phyloP scores from a whole-genome alignment of 2,329 filamentous ascomycete genomes.

The Ophiostoma montium region DNA sequence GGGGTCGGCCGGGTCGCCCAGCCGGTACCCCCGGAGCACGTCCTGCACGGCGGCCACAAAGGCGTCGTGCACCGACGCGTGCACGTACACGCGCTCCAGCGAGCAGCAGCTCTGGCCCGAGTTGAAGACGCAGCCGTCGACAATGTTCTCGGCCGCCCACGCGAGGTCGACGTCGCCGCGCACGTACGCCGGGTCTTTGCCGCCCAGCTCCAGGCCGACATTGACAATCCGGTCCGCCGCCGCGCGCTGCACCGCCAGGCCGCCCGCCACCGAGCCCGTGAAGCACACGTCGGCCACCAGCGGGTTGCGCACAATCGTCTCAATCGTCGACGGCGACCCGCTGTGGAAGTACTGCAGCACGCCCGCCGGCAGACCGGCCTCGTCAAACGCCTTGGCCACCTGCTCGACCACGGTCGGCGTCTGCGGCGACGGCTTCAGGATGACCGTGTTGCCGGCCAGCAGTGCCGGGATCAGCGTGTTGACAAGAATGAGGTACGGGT shows the following conservation, averaged over 20 bases:
- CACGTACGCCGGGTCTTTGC: constrained; percentile 89
- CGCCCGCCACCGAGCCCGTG: constrained; percentile 81
- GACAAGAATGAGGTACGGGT: constrained; percentile 84
- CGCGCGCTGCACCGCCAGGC: constrained; percentile 71
- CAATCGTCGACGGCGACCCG: constrained; percentile 62
- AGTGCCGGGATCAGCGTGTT: constrained; percentile 90
- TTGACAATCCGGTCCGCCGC: constrained; percentile 72
- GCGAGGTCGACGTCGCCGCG: constrained; percentile 71
- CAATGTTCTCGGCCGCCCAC: constrained; percentile 89
- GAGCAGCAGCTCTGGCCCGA: constrained; percentile 97
- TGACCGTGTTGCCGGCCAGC: constrained; percentile 77
- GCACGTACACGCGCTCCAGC: constrained; percentile 82
- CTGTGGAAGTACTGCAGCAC: constrained; percentile 90
- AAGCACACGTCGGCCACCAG: constrained; percentile 76
- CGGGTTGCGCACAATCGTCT: constrained; percentile 63
- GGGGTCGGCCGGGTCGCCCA: constrained; percentile 76
- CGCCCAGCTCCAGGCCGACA: constrained; percentile 82
- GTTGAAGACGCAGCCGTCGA: constrained; percentile 94
- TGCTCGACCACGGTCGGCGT: constrained; percentile 87
- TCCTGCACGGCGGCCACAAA: constrained; percentile 70
- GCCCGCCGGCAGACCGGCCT: constrained; percentile 68
- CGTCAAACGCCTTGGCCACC: constrained; percentile 57
- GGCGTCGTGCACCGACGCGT: constrained; percentile 67
- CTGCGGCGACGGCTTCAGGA: constrained; percentile 89
- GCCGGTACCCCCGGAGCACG: constrained; percentile 65